Conservation (phyloP, 495 filamentous ascomycete species). For the Platismatia glauca region DNA sequence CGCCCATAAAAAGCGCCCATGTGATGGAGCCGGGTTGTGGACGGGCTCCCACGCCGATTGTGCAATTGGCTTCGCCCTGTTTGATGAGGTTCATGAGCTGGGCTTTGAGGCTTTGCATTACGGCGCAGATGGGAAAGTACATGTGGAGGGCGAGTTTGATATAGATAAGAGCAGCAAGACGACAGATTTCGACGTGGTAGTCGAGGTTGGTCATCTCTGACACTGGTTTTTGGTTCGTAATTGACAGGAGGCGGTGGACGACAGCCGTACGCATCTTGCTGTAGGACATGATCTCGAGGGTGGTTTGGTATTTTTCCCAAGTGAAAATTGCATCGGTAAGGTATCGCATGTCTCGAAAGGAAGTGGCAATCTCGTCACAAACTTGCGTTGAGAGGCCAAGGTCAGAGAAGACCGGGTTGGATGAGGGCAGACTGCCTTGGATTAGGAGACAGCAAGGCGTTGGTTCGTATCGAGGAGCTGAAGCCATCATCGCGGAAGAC, state of each 20-base stretch:
- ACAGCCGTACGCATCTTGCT: neutral
- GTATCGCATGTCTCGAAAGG: neutral
- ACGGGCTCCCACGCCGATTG: neutral
- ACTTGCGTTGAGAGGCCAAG: neutral
- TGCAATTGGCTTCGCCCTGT: neutral
- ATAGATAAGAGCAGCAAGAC: slow-evolving; percentile 5
- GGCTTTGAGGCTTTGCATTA: neutral
- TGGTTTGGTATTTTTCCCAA: neutral
- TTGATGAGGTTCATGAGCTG: neutral
- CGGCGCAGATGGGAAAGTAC: neutral
- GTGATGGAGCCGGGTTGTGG: neutral
- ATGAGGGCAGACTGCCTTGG: neutral
- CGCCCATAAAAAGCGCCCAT: slow-evolving; percentile 1
- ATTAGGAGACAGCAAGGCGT: neutral
- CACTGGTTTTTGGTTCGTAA: neutral
- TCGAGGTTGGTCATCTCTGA: neutral
- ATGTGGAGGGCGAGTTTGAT: slow-evolving; percentile 1
- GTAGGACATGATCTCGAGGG: neutral
- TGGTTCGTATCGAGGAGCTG: neutral
- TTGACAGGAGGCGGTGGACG: neutral
- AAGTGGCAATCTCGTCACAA: neutral
- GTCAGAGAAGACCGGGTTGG: neutral
- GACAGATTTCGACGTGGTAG: slow-evolving; percentile 1
- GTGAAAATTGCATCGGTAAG: neutral
- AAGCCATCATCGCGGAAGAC: neutral